These are phyloP conservation scores for Phialophora tarda DNA, from an alignment of 2,329 filamentous ascomycete genomes.

Conservation along the genomic window DNA sequence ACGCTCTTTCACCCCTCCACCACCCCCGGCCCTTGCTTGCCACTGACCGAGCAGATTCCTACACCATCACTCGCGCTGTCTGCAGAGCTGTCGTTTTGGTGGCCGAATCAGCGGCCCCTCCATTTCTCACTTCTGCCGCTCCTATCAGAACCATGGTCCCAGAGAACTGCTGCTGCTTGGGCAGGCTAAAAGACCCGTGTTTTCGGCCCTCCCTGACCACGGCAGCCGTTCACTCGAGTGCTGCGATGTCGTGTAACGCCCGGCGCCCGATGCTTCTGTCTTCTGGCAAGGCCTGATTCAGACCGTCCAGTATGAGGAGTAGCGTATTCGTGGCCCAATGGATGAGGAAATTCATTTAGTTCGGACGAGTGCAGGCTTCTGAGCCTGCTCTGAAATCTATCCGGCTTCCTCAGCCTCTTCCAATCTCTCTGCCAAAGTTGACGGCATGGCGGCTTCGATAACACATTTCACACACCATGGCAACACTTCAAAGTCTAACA, in stretches of 20 bases:
- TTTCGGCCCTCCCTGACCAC: not conserved
- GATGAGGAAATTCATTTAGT: not conserved
- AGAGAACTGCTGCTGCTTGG: not conserved
- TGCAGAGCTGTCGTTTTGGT: not conserved
- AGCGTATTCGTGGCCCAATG: not conserved
- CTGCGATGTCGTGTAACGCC: not conserved
- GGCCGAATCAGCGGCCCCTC: not conserved
- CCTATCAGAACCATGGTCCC: not conserved
- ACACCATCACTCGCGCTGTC: not conserved
- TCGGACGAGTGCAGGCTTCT: not conserved
- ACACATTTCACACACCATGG: not conserved
- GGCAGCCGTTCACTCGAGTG: not conserved
- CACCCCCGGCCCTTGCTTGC: not conserved
- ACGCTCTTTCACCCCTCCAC: not conserved
- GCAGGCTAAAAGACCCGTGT: not conserved
- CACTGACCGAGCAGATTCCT: not conserved
- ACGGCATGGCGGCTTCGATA: not conserved
- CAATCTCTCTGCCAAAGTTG: not conserved
- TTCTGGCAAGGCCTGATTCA: not conserved
- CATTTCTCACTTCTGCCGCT: not conserved
- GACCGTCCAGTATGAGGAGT: not conserved
- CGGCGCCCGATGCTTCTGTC: slow-evolving; percentile 1
- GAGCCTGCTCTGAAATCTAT: not conserved
- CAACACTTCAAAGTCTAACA: not conserved
- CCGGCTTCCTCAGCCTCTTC: not conserved